Evolutionary conservation across 352 stramenopile species (phyloP).

Genomic region (Plasmopara halstedii): DNA sequence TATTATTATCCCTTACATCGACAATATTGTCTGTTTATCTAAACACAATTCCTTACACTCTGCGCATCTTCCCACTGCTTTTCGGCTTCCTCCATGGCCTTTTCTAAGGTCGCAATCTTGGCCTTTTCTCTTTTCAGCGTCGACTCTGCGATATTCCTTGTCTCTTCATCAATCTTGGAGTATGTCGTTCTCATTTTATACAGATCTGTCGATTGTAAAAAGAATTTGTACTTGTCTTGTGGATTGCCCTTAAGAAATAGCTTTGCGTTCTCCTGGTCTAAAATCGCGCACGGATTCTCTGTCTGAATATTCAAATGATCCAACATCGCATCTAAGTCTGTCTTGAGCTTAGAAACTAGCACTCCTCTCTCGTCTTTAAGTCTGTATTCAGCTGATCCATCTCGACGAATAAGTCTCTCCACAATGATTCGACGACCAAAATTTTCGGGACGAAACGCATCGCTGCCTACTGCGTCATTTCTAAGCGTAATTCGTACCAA

Average conservation of each 20-base stretch:
- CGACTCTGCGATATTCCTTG: conserved; percentile 37
- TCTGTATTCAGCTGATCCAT: conserved; percentile 71
- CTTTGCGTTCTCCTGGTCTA: conserved; percentile 98
- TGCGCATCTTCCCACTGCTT: conserved; percentile 63
- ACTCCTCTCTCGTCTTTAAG: conserved; percentile 51
- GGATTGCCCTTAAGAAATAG: conserved; percentile 89
- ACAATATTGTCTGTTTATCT: not conserved
- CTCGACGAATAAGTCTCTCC: conserved; percentile 84
- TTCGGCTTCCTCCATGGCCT: conserved; percentile 37
- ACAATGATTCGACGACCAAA: conserved; percentile 94
- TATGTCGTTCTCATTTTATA: conserved; percentile 71
- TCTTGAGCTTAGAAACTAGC: conserved; percentile 82
- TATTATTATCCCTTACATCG: conserved; percentile 30
- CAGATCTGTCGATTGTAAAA: conserved; percentile 91
- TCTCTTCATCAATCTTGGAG: conserved; percentile 80
- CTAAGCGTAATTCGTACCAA: conserved; percentile 90
- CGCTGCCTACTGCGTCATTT: conserved; percentile 81
- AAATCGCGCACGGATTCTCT: conserved; percentile 95
- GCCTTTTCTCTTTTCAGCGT: conserved; percentile 23
- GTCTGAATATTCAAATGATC: conserved; percentile 93
- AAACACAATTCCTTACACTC: conserved; percentile 28
- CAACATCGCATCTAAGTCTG: conserved; percentile 90
- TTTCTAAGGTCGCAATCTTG: conserved; percentile 6
- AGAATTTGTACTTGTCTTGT: conserved; percentile 96
- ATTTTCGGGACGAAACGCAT: conserved; percentile 85